A percentile compares a stretch with the other conserved stretches of the same genome.
phyloP scores from a whole-genome alignment of 805 yeast genomes.

The Sugiyamaella qingdaonensis region DNA sequence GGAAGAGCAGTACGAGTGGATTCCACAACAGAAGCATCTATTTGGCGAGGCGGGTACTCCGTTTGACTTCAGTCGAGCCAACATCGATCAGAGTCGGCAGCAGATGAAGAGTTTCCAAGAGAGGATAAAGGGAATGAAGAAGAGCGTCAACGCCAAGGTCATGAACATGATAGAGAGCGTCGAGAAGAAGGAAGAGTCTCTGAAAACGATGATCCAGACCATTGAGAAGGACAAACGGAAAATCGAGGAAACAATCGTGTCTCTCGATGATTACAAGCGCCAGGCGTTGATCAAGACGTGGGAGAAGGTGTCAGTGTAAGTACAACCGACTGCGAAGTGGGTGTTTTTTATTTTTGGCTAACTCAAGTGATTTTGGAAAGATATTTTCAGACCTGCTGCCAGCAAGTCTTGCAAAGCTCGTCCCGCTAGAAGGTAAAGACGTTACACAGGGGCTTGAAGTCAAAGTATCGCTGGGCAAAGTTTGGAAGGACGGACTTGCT shows the following conservation, averaged over 20 bases:
- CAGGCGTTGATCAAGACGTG: slow-evolving; percentile 80
- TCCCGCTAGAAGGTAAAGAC: slow-evolving; percentile 72
- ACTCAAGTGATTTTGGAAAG: slow-evolving; percentile 67
- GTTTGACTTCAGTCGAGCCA: slow-evolving; percentile 32
- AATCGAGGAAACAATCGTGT: slow-evolving; percentile 80
- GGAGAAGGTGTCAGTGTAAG: slow-evolving; percentile 64
- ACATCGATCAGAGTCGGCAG: slow-evolving; percentile 58
- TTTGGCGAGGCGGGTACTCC: slow-evolving; percentile 34
- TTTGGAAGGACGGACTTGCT: slow-evolving; percentile 94
- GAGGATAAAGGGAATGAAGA: slow-evolving; percentile 63
- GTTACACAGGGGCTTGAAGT: slow-evolving; percentile 89
- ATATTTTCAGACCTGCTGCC: slow-evolving; percentile 87
- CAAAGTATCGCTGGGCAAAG: slow-evolving; percentile 80
- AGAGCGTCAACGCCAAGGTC: slow-evolving; percentile 78
- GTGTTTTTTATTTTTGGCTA: not conserved
- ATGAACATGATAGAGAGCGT: slow-evolving; percentile 90
- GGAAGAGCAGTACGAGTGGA: slow-evolving; percentile 63
- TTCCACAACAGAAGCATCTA: slow-evolving; percentile 53
- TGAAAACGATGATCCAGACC: slow-evolving; percentile 76
- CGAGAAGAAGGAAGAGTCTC: slow-evolving; percentile 75
- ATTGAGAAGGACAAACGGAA: slow-evolving; percentile 85
- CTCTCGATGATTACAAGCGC: slow-evolving; percentile 78
- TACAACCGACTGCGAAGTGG: not conserved
- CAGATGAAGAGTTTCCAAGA: slow-evolving; percentile 54
- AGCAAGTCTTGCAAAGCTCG: slow-evolving; percentile 83